Base-by-base conservation (phyloP, 2,329 filamentous ascomycete genomes). In the Xylariaceae sp. region DNA sequence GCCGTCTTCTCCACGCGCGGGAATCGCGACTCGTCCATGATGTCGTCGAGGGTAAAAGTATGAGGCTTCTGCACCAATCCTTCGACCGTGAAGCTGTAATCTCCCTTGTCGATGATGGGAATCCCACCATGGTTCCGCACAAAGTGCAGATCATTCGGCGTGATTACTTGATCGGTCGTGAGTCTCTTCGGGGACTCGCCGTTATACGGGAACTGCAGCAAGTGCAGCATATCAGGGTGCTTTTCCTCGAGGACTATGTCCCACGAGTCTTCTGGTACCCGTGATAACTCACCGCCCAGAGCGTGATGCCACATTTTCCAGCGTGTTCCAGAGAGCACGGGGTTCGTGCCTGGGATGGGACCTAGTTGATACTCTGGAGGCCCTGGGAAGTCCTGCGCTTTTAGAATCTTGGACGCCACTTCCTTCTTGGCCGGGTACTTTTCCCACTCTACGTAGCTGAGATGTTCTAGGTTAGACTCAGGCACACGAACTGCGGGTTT, bases 101-200 rank as follows among this genome's bases (percentile, higher is more conserved):
- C 70, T 0, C 78, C 72, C 1, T 74, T 68, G 9, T 86, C 75
- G 47, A 89, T 87, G 7, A 78, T 70, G 0, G 86, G 86, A 15
- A 89, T 81, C 0, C 85, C 85, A 10, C 86, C 85, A 53, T 89
- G 86, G 51, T 89, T 89, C 7, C 86, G 74, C 0, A 89, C 81
- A 55, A 87, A 89, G 56, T 83, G 79, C 6, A 61, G 45, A 12
- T 59, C 46, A 52, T 87, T 89, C 0, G 75, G 70, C 0, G 86
- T 89, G 36, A 88, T 75, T 0, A 63, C 58, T 18, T 77, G 73
- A 14, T 74, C 74, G 0, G 76, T 75, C 1, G 83, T 75, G 0
- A 86, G 70, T 2, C 77, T 72, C 54, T 83, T 61, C 52, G 80
- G 80, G 0, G 81, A 76, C 53, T 85, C 82, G 0, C 81, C 81